A percentile compares a stretch with the other conserved stretches of the same genome.
Conservation (phyloP, 352 stramenopile genomes). For the Phytophthora sojae region DNA sequence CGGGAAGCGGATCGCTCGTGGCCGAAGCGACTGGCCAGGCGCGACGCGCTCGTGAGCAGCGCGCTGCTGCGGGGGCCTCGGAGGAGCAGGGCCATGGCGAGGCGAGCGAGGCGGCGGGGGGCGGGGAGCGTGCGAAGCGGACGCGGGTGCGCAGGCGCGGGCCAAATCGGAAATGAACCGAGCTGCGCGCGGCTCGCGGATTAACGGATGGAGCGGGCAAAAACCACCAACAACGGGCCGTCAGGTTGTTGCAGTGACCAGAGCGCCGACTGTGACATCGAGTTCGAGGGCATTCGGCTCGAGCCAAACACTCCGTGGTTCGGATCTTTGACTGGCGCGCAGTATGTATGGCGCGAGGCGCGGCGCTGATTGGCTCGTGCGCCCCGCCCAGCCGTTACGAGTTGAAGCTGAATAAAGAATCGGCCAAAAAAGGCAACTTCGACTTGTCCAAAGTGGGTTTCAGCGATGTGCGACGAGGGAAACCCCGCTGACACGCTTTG, state of each 20-base stretch:
- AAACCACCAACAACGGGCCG: slow-evolving; percentile 15
- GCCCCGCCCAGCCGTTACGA: slow-evolving; percentile 32
- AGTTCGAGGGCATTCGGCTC: not conserved
- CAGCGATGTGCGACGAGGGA: slow-evolving; percentile 20
- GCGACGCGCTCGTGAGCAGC: slow-evolving; percentile 29
- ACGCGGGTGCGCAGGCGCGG: slow-evolving; percentile 29
- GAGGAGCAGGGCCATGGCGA: slow-evolving; percentile 42
- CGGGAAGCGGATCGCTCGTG: slow-evolving; percentile 57
- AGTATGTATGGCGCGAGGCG: slow-evolving; percentile 18
- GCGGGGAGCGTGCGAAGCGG: not conserved
- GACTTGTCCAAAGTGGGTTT: slow-evolving; percentile 15
- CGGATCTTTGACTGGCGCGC: slow-evolving; percentile 22
- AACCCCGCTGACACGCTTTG: slow-evolving; percentile 13
- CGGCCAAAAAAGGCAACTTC: slow-evolving; percentile 24
- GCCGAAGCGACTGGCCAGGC: slow-evolving; percentile 64
- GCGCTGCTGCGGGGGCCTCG: slow-evolving; percentile 31
- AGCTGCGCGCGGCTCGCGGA: not conserved
- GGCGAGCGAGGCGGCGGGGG: not conserved
- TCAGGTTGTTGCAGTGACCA: slow-evolving; percentile 7
- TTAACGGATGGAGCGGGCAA: slow-evolving; percentile 29
- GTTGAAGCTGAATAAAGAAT: slow-evolving; percentile 42
- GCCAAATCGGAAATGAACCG: slow-evolving; percentile 41
- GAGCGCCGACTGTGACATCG: not conserved
- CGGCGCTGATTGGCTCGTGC: slow-evolving; percentile 31
- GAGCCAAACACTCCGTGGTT: slow-evolving; percentile 20